phyloP scores from a whole-genome alignment of 2,329 filamentous ascomycete genomes.

The Magnaporthiopsis incrustans region DNA sequence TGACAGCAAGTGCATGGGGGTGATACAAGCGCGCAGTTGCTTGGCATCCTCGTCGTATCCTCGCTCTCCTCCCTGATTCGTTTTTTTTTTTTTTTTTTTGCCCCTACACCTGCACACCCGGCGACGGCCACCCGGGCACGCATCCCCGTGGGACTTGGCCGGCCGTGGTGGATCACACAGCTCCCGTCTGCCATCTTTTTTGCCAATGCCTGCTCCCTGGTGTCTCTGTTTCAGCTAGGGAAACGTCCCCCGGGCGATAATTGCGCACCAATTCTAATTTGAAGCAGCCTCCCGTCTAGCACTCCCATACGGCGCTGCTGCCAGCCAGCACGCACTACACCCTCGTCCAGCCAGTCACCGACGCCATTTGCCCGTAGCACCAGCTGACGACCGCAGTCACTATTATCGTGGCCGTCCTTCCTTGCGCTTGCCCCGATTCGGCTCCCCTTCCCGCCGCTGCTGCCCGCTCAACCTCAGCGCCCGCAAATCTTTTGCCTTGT shows the following conservation, averaged over 20 bases:
- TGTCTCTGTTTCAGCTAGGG: slow-evolving; percentile 9
- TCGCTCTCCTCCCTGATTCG: neutral
- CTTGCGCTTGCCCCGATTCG: neutral
- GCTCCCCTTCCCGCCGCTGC: neutral
- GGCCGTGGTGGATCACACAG: slow-evolving; percentile 10
- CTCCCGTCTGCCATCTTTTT: slow-evolving; percentile 6
- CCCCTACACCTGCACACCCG: neutral
- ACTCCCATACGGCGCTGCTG: neutral
- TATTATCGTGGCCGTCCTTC: neutral
- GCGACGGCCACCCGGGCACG: neutral
- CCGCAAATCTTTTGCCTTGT: slow-evolving; percentile 1
- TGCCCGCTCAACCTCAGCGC: neutral
- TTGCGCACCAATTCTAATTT: slow-evolving; percentile 6
- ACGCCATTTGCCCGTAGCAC: neutral
- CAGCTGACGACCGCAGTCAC: neutral
- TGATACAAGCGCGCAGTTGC: neutral
- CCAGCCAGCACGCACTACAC: slow-evolving; percentile 2
- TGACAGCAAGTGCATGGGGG: neutral
- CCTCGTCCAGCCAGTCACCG: neutral
- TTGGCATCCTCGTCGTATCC: neutral
- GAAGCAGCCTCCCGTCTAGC: slow-evolving; percentile 9
- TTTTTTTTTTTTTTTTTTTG: too few relatives aligned
- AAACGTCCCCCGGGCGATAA: neutral
- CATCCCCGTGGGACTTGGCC: neutral
- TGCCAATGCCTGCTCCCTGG: slow-evolving; percentile 8